Conservation (phyloP, 345 rosid genomes). For the Eucalyptus curtisii region DNA sequence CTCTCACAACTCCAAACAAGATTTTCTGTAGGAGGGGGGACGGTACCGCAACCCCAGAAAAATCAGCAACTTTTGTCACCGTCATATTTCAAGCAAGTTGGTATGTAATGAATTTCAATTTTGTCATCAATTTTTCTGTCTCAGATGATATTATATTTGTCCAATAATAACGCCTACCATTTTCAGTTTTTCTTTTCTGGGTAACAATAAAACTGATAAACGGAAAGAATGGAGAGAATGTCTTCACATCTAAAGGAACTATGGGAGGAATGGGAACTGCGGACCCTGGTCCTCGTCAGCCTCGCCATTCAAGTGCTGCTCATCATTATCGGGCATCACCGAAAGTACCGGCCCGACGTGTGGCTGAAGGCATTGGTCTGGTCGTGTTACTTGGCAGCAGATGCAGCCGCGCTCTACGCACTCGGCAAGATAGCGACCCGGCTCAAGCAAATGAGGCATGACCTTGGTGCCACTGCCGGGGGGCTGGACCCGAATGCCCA, state of each 20-base stretch:
- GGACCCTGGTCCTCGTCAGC: not conserved
- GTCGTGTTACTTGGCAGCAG: not conserved
- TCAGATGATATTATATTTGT: no score
- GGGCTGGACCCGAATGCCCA: not conserved
- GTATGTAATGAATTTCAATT: no score
- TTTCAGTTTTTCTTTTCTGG: no score
- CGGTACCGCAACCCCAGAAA: no score
- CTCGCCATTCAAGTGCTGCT: not conserved
- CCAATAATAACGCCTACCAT: no score
- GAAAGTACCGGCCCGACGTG: not conserved
- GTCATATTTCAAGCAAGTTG: no score
- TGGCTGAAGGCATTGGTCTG: not conserved
- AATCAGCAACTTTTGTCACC: no score
- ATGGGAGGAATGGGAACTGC: not conserved
- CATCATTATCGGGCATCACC: not conserved
- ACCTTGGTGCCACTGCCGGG: accelerated
- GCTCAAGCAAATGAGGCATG: not conserved
- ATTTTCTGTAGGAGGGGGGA: no score
- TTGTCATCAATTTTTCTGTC: no score
- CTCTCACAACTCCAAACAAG: no score
- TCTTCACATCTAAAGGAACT: not conserved
- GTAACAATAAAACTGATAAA: not conserved
- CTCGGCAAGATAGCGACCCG: not conserved
- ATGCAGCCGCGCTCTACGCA: accelerated
- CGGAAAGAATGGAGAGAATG: not conserved